phyloP scores from a whole-genome alignment of 805 yeast genomes.

The Vanderwaltozyma tropicalis region DNA sequence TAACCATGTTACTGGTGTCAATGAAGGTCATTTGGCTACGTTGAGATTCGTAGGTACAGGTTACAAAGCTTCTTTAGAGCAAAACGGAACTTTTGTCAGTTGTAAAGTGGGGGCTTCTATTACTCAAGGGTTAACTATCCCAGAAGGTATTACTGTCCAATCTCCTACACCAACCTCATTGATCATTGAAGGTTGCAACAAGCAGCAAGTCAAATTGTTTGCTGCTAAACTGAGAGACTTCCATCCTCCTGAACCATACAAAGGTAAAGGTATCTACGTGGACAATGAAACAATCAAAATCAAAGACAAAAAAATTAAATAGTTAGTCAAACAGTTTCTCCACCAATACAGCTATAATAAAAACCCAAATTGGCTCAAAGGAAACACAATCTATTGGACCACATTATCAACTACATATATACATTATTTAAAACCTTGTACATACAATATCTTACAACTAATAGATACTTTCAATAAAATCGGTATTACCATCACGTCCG shows the following conservation, averaged over 20 bases:
- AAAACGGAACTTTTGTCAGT: slow-evolving; percentile 45
- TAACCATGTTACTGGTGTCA: slow-evolving; percentile 76
- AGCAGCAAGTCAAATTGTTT: slow-evolving; percentile 75
- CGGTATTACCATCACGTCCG: background rate
- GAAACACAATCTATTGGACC: too few species aligned
- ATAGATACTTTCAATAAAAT: too few species aligned
- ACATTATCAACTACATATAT: too few species aligned
- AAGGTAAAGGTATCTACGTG: slow-evolving; percentile 94
- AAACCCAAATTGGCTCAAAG: too few species aligned
- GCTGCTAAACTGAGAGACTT: slow-evolving; percentile 80
- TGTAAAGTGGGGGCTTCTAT: slow-evolving; percentile 85
- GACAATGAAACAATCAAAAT: slow-evolving; percentile 83
- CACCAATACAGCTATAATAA: too few species aligned
- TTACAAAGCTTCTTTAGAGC: slow-evolving; percentile 76
- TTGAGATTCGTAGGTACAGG: slow-evolving; percentile 94
- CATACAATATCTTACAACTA: too few species aligned
- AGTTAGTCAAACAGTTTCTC: too few species aligned
- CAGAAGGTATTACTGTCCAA: slow-evolving; percentile 61
- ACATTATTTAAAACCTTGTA: too few species aligned
- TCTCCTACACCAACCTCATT: slow-evolving; percentile 82
- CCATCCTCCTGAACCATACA: slow-evolving; percentile 96
- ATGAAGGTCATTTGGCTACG: slow-evolving; percentile 85
- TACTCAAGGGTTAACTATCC: slow-evolving; percentile 65
- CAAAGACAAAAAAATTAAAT: slow-evolving; percentile 91
- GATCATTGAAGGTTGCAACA: slow-evolving; percentile 76